Evolutionary conservation across 306 rosid species (phyloP).

Genomic region (Sicyos baderoa): DNA sequence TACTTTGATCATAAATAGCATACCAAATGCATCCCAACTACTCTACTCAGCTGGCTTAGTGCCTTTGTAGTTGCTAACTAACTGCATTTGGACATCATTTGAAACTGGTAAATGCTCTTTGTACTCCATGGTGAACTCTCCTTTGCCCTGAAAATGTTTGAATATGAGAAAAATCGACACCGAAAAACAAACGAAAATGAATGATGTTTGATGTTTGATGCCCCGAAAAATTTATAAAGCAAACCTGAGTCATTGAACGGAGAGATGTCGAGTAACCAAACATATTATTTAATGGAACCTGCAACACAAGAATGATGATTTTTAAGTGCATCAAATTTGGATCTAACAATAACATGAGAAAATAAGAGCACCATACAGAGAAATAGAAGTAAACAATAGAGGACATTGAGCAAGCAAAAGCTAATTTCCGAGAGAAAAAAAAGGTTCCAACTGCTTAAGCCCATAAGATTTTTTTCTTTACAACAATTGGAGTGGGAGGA

Average conservation of each 20-base stretch:
- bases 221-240: not conserved
- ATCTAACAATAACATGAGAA: not conserved
- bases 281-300: constrained; percentile 97
- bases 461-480: not conserved
- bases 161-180: not conserved
- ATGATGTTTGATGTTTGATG: not conserved
- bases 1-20: constrained; percentile 4
- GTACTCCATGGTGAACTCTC: constrained; percentile 98
- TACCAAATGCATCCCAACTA: constrained; percentile 16
- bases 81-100: constrained; percentile 71
- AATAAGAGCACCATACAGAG: not conserved
- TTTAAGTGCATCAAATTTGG: not conserved
- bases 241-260: constrained; percentile 94
- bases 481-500: no score
- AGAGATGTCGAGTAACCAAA: constrained; percentile 88
- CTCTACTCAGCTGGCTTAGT: constrained; percentile 45
- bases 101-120: constrained; percentile 81
- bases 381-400: not conserved
- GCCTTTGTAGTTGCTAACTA: constrained; percentile 66
- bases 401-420: not conserved
- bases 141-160: constrained; percentile 63
- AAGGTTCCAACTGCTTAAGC: not conserved
- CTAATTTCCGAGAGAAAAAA: not conserved
- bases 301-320: constrained; percentile 15
- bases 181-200: not conserved